Percentiles rank a stretch among this genome's conserved stretches.
phyloP scores from a whole-genome alignment of 2,329 filamentous ascomycete genomes.

The Cordyceps cicadae region DNA sequence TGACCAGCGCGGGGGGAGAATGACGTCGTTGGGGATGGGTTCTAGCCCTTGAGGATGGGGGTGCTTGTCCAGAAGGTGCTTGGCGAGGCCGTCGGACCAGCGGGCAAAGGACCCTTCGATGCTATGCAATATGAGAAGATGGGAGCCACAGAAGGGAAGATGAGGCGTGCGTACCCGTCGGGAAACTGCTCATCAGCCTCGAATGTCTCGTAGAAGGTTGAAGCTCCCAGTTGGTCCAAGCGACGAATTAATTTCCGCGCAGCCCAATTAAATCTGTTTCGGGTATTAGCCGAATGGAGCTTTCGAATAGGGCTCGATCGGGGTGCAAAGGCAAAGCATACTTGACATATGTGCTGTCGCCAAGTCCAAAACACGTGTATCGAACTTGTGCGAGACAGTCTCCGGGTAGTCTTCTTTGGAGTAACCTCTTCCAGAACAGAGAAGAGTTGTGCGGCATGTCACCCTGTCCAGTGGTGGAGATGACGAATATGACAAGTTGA shows the following conservation, averaged over 20 bases:
- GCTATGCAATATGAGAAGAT: constrained; percentile 32
- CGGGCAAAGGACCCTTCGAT: constrained; percentile 74
- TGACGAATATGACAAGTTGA: constrained; percentile 63
- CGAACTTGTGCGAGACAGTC: constrained; percentile 59
- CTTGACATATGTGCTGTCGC: constrained; percentile 91
- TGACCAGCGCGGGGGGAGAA: constrained; percentile 64
- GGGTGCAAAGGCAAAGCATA: constrained; percentile 32
- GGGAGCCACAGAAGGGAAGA: not conserved
- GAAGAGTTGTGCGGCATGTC: constrained; percentile 80
- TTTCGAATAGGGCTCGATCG: not conserved
- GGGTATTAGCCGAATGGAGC: not conserved
- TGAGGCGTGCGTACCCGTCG: constrained; percentile 59
- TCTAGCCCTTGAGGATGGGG: constrained; percentile 59
- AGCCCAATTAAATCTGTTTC: constrained; percentile 77
- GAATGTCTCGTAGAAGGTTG: constrained; percentile 65
- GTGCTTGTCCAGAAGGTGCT: constrained; percentile 56
- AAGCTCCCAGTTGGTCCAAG: constrained; percentile 73
- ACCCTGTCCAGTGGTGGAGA: constrained; percentile 91
- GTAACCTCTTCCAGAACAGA: constrained; percentile 75
- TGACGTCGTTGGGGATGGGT: constrained; percentile 65
- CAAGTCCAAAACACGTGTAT: constrained; percentile 84
- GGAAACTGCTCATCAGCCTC: constrained; percentile 92
- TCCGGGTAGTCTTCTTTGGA: constrained; percentile 67
- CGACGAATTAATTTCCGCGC: constrained; percentile 81
- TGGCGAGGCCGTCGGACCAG: constrained; percentile 63